Percentiles rank a stretch among this genome's conserved stretches.
Conservation (phyloP, 177 flowering plant species). For the Telopea speciosissima region DNA sequence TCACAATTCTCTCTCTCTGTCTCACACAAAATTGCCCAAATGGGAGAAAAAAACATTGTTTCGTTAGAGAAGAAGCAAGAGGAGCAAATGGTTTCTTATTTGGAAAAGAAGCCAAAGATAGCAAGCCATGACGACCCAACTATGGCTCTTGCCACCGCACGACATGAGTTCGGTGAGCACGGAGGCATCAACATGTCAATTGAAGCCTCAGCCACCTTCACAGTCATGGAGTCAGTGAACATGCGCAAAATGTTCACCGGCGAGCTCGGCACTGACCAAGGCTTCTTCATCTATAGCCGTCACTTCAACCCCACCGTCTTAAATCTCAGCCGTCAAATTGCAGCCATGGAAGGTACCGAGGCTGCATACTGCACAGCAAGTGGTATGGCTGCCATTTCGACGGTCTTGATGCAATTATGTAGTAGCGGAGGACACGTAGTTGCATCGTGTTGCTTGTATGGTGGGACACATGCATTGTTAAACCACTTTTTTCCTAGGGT, state of each 20-base stretch:
- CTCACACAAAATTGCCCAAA: no score
- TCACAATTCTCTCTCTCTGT: no score
- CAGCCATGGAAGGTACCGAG: slow-evolving; percentile 93
- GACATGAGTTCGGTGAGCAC: slow-evolving; percentile 97
- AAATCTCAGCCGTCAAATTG: slow-evolving; percentile 84
- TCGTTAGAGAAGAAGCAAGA: no score
- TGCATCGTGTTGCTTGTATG: slow-evolving; percentile 70
- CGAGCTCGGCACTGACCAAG: slow-evolving; percentile 86
- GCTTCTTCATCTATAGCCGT: slow-evolving; percentile 93
- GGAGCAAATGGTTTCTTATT: no score
- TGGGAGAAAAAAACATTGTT: no score
- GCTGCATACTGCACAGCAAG: slow-evolving; percentile 75
- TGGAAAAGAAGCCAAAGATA: no score
- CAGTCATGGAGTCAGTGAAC: slow-evolving; percentile 96
- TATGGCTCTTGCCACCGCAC: slow-evolving; percentile 54
- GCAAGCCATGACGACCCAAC: slow-evolving; percentile 43
- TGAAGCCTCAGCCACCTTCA: slow-evolving; percentile 97
- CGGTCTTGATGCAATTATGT: slow-evolving; percentile 71
- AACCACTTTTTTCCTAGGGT: slow-evolving; percentile 69
- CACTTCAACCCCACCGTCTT: slow-evolving; percentile 95
- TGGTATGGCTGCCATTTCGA: slow-evolving; percentile 87
- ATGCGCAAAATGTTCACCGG: slow-evolving; percentile 82
- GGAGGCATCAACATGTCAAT: slow-evolving; percentile 99
- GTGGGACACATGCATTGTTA: slow-evolving; percentile 86
- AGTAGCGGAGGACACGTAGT: slow-evolving; percentile 76